phyloP scores from a whole-genome alignment of 1,284 basidiomycete species.

The Puccinia brachypodii region DNA sequence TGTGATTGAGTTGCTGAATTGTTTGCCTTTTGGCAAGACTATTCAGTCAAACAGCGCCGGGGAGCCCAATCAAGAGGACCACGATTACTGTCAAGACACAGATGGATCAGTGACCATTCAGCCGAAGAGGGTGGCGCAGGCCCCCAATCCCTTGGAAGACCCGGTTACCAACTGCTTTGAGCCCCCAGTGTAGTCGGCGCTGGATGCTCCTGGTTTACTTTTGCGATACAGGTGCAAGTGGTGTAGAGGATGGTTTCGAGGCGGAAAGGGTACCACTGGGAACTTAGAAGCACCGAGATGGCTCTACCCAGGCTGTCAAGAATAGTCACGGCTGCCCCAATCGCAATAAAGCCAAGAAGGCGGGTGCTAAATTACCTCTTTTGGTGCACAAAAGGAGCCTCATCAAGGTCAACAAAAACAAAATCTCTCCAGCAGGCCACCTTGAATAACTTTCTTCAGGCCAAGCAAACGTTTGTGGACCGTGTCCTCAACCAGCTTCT shows the following conservation, averaged over 20 bases:
- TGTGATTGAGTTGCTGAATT: too few species aligned
- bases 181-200: not conserved
- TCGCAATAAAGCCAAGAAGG: not conserved
- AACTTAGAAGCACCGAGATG: not conserved
- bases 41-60: too few species aligned
- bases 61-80: too few species aligned
- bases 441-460: not conserved
- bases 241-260: slow-evolving; percentile 2
- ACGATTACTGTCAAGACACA: not conserved
- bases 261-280: not conserved
- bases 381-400: not conserved
- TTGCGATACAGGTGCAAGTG: not conserved
- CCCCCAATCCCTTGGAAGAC: not conserved
- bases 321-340: not conserved
- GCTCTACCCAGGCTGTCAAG: not conserved
- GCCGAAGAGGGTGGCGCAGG: not conserved
- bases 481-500: not conserved
- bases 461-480: not conserved
- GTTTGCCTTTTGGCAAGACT: too few species aligned
- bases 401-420: not conserved
- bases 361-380: not conserved
- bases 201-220: not conserved
- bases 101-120: not conserved
- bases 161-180: not conserved
- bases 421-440: not conserved